Evolutionary conservation across 2,329 filamentous ascomycete species (phyloP), one percentile per base, ranked within the genome.

Genomic region (Colletotrichum costaricense): DNA sequence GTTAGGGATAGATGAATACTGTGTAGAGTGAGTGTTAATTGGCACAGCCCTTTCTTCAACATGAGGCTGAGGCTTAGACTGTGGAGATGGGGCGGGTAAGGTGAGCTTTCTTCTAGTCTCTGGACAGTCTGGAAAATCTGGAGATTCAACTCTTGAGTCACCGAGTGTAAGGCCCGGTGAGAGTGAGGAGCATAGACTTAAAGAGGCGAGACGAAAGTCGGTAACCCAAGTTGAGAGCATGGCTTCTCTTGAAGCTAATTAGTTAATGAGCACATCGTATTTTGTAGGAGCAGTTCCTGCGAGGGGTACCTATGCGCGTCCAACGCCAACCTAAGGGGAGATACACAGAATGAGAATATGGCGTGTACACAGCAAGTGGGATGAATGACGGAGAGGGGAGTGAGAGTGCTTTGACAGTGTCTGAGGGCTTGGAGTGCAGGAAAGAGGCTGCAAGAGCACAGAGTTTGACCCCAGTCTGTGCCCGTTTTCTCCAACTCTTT

Each of bases 401-500:
- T 22, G 42, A n/a, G 19, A 49, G 55, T 63, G 67, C 69, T 72
- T 67, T 35, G 69, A 67, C 63, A 11, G 28, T 30, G 49, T 63
- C 58, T 55, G 66, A 63, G 46, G 49, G 35, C 49, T 35, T 33
- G 49, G 35, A 42, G 42, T 63, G 69, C 69, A 62, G 56, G 30
- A 42, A 38, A 55, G 46, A 38, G 16, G 63, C 67, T 65, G 70
- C 60, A 60, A 56, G 70, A 73, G 70, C 70, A 73, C 70, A 73
- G 70, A 73, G 70, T 73, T 73, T 73, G 70, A 67, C 70, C 16
- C 70, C 46, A 73, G 70, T 73, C 70, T 70, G 70, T 73, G 70
- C 70, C 49, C 62, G n/a, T 33, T 42, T 26, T 33, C 28, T 22
- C 52, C 63, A 56, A 38, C 35, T 35, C 55, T 42, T 19, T 19